Percentiles rank a stretch among this genome's conserved stretches.
These are phyloP conservation scores for Sclerotinia subarctica DNA, from an alignment of 2,329 filamentous ascomycete genomes.

Conservation along the genomic window DNA sequence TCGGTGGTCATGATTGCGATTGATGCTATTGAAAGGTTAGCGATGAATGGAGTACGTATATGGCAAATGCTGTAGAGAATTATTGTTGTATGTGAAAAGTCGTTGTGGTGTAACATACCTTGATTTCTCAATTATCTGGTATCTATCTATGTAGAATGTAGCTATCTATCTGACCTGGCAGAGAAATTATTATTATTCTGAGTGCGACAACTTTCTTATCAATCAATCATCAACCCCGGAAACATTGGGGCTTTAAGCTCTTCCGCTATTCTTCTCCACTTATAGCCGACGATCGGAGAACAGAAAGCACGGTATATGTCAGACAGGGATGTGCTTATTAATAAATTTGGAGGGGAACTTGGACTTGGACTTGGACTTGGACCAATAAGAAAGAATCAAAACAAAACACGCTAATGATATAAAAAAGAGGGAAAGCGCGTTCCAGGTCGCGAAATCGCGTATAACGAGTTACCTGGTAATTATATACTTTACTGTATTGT, in stretches of 20 bases:
- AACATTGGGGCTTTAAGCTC: constrained; percentile 5
- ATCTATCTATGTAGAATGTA: neutral
- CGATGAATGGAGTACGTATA: neutral
- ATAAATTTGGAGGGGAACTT: neutral
- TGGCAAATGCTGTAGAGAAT: neutral
- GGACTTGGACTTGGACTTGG: too few relatives aligned
- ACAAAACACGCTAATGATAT: constrained; percentile 6
- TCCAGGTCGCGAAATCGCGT: neutral
- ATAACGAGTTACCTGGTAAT: neutral
- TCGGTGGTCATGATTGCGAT: constrained; percentile 57
- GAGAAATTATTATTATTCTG: constrained; percentile 5
- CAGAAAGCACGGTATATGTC: neutral
- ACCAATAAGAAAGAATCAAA: neutral
- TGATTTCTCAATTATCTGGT: neutral
- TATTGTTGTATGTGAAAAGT: neutral
- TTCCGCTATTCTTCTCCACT: constrained; percentile 7
- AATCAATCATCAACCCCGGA: neutral
- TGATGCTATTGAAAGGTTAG: neutral
- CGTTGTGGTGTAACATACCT: constrained; percentile 1
- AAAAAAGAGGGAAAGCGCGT: neutral
- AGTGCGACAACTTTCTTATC: constrained; percentile 2
- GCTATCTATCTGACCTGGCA: neutral
- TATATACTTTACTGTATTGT: too few relatives aligned
- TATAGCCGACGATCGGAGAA: constrained; percentile 12
- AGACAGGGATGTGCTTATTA: neutral